These are phyloP conservation scores for Solanum pinnatisectum DNA, from an alignment of 257 asterid genomes.

Conservation along the genomic window DNA sequence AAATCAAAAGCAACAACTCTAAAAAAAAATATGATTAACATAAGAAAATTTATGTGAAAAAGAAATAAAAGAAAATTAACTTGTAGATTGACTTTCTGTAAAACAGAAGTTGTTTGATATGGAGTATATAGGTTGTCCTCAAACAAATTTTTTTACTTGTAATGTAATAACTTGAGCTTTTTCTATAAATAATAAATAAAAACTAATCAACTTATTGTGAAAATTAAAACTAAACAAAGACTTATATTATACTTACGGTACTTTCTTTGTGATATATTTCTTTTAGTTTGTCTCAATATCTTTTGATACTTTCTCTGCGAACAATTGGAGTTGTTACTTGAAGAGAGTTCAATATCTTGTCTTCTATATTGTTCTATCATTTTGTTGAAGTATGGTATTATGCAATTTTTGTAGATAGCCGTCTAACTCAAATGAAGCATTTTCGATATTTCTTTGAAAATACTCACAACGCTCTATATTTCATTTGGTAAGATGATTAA, in stretches of 20 bases:
- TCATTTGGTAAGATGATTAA: no score
- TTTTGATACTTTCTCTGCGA: not conserved
- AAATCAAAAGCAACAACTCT: no score
- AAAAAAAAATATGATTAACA: no score
- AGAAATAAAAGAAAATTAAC: no score
- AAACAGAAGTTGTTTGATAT: not conserved
- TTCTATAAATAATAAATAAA: not conserved
- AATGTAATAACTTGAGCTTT: not conserved
- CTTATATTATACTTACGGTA: no score
- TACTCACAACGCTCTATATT: no score
- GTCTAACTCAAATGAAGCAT: not conserved
- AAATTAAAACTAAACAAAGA: not conserved
- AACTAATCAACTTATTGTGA: not conserved
- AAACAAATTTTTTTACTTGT: not conserved
- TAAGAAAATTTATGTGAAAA: no score
- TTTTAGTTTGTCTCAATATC: not conserved
- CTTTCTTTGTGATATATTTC: no score
- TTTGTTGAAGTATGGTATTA: not conserved
- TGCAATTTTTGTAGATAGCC: not conserved
- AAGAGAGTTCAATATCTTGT: not conserved
- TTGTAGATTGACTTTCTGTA: no score
- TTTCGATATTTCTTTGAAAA: no score
- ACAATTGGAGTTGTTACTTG: not conserved
- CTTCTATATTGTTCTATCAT: not conserved
- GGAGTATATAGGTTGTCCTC: not conserved